Evolutionary conservation across 805 yeast genomes (phyloP).

Genomic region (Yueomyces sp.): DNA sequence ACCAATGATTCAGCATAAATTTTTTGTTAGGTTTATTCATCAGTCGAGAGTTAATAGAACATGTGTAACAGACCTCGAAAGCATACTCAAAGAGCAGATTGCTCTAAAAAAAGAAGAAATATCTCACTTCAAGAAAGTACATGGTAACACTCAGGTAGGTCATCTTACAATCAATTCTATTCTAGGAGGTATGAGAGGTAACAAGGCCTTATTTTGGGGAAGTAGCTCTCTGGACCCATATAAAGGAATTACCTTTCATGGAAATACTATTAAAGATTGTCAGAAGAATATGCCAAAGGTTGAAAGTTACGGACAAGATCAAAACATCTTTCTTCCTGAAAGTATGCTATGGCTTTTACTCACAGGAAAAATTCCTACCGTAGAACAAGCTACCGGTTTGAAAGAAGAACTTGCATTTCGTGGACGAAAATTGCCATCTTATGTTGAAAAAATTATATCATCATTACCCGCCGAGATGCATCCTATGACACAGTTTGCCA

Average conservation of each 20-base stretch:
- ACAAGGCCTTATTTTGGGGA: conserved; percentile 66
- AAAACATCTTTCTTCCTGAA: conserved; percentile 55
- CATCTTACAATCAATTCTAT: conserved; percentile 31
- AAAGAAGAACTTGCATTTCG: conserved; percentile 51
- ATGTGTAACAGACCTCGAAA: too few relatives aligned
- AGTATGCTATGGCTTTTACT: conserved; percentile 67
- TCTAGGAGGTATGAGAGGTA: conserved; percentile 72
- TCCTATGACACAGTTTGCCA: conserved; percentile 76
- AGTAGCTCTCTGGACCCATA: conserved; percentile 65
- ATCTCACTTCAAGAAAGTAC: conserved; percentile 27
- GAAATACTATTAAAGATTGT: conserved; percentile 60
- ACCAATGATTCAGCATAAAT: too few relatives aligned
- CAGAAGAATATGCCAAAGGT: conserved; percentile 43
- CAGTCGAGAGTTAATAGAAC: too few relatives aligned
- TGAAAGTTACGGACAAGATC: conserved; percentile 11
- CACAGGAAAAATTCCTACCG: conserved; percentile 61
- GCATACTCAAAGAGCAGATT: conserved; percentile 16
- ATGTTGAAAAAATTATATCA: conserved; percentile 47
- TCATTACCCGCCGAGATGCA: conserved; percentile 54
- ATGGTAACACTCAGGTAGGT: conserved; percentile 28
- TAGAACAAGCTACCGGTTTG: conserved; percentile 41
- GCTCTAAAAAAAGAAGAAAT: conserved; percentile 32
- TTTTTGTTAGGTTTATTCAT: too few relatives aligned
- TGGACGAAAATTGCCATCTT: conserved; percentile 42
- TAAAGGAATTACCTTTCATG: conserved; percentile 69